Conservation (phyloP, 2,329 filamentous ascomycete genomes). For the Lasiodiplodia theobromae region DNA sequence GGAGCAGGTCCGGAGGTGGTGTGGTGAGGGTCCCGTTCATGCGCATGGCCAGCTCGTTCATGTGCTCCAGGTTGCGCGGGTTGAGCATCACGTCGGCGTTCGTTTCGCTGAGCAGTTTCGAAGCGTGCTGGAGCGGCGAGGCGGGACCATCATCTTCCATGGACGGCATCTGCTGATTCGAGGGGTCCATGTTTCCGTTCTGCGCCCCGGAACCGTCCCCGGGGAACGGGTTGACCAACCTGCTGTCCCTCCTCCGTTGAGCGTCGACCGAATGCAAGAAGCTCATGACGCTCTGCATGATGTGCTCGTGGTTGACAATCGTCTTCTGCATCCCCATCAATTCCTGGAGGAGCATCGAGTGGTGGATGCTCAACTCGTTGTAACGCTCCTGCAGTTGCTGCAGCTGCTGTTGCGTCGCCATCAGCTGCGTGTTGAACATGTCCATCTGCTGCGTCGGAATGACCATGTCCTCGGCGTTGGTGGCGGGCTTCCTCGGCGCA, state of each 20-base stretch:
- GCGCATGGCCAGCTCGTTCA: conserved; percentile 65
- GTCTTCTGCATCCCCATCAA: conserved; percentile 72
- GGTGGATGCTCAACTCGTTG: conserved; percentile 74
- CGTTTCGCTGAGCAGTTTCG: conserved; percentile 70
- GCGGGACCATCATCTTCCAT: conserved; percentile 68
- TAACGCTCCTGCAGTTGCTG: conserved; percentile 86
- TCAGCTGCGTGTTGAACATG: conserved; percentile 84
- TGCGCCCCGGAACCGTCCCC: conserved; percentile 47
- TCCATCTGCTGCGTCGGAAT: conserved; percentile 87
- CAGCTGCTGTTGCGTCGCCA: conserved; percentile 91
- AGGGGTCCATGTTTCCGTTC: conserved; percentile 51
- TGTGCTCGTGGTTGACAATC: conserved; percentile 73
- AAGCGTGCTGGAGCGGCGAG: conserved; percentile 72
- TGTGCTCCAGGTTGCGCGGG: conserved; percentile 68
- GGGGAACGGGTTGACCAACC: conserved; percentile 52
- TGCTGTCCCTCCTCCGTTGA: conserved; percentile 68
- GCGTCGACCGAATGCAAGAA: conserved; percentile 71
- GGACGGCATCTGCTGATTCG: conserved; percentile 53
- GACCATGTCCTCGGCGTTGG: conserved; percentile 70
- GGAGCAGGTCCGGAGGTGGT: conserved; percentile 62
- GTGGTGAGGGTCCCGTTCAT: conserved; percentile 64
- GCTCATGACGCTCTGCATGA: conserved; percentile 75
- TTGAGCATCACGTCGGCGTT: conserved; percentile 71
- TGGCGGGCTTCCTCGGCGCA: conserved; percentile 76
- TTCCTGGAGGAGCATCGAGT: conserved; percentile 70